Conservation (phyloP, 1,284 basidiomycete species). For the Ganoderma resinaceum region DNA sequence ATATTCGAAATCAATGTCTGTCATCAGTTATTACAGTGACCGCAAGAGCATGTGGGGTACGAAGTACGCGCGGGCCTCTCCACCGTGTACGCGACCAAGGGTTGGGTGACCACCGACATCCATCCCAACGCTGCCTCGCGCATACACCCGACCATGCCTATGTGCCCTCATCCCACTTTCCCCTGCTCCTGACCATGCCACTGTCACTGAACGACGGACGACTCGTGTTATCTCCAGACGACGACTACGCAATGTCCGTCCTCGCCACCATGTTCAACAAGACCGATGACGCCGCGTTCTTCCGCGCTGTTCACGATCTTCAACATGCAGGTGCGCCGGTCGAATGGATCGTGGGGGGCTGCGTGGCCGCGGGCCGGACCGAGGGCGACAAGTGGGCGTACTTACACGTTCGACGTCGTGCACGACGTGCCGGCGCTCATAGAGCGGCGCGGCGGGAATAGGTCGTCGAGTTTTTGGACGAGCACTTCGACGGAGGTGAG, state of each 20-base stretch:
- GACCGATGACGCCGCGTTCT: constrained; percentile 54
- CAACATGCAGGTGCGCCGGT: constrained; percentile 84
- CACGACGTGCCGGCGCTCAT: constrained; percentile 75
- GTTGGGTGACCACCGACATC: constrained; percentile 82
- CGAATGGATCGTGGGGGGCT: constrained; percentile 75
- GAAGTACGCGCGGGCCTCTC: constrained; percentile 84
- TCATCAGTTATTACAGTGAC: constrained; percentile 77
- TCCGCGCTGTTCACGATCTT: constrained; percentile 71
- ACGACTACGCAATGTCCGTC: constrained; percentile 77
- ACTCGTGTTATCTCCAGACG: constrained; percentile 53
- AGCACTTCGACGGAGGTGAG: constrained; percentile 75
- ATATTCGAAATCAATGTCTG: too few relatives aligned
- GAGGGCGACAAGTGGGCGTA: constrained; percentile 89
- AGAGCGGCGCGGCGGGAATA: constrained; percentile 68
- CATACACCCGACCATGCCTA: constrained; percentile 83
- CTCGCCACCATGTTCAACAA: constrained; percentile 64
- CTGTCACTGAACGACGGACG: too few relatives aligned
- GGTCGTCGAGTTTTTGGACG: constrained; percentile 70
- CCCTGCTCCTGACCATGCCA: too few relatives aligned
- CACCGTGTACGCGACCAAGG: constrained; percentile 68
- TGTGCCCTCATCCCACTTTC: too few relatives aligned
- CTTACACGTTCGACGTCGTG: constrained; percentile 80
- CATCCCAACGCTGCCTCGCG: constrained; percentile 83
- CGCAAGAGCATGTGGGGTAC: constrained; percentile 81
- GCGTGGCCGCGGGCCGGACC: constrained; percentile 76